phyloP scores from a whole-genome alignment of 768 basidiomycete genomes.

The Tremella yokohamensis region DNA sequence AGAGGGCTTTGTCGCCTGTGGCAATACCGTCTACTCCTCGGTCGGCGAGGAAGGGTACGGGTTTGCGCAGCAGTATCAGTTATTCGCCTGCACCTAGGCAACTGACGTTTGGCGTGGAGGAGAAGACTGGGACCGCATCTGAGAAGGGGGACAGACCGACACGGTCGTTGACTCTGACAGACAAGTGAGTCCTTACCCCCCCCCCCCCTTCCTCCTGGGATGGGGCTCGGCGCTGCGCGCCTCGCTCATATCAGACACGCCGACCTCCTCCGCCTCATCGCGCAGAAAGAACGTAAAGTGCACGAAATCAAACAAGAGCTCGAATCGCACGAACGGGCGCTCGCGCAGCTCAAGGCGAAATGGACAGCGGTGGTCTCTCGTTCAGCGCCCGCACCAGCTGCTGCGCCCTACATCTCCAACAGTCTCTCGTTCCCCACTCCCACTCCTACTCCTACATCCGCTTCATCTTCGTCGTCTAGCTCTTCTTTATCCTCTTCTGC shows the following conservation, averaged over 20 bases:
- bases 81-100: conserved; percentile 26
- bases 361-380: conserved; percentile 42
- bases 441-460: not conserved
- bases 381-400: conserved; percentile 13
- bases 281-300: conserved; percentile 39
- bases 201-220: not conserved
- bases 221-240: not conserved
- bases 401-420: conserved; percentile 7
- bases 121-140: conserved; percentile 3
- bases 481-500: not conserved
- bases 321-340: conserved; percentile 30
- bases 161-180: conserved; percentile 16
- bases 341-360: conserved; percentile 30
- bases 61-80: conserved; percentile 28
- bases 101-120: not conserved
- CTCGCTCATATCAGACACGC: conserved; percentile 26
- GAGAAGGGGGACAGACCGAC: conserved; percentile 12
- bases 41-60: conserved; percentile 1
- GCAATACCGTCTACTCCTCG: conserved; percentile 16
- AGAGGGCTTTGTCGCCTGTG: too few relatives aligned
- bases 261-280: conserved; percentile 38
- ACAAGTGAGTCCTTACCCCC: conserved; percentile 26
- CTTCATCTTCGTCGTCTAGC: not conserved
- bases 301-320: conserved; percentile 42
- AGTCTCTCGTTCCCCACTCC: conserved; percentile 3